Evolutionary conservation across 495 filamentous ascomycete genomes (phyloP), one percentile per base, ranked within the genome.

Genomic region (Lophium mytilinum): DNA sequence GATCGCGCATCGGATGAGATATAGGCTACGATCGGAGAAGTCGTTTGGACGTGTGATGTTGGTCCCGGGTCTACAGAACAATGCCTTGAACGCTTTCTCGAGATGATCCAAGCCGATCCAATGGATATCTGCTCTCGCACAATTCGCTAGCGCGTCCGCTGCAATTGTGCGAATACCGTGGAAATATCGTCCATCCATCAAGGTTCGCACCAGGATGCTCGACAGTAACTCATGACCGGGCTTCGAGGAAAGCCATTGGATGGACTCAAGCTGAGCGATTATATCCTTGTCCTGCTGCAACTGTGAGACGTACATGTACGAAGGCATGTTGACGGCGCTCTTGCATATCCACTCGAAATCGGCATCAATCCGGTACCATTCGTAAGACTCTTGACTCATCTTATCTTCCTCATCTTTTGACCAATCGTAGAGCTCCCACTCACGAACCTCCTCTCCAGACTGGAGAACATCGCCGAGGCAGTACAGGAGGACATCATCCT

Each of bases 261-360:
- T 72, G 3, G 83, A 82, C 76, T 98, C 93, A 56, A 94, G 80
- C 59, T 99, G 93, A 10, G 93, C 93, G 47, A 95, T 86, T 46
- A 99, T 89, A 73, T 99, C 93, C 57, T 91, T 79, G 73, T 99
- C 93, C 66, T 99, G 94, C 65, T 99, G 93, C 42, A 99, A 75
- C 67, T 99, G 93, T 0, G 93, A 96, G 52, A 95, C 78, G 66
- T 89, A 96, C 93, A 99, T 99, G 74, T 96, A 97, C 1, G 85
- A 79, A 8, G 88, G 89, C 83, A 66, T 62, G 47, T 95, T 82
- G 48, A 91, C 77, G 40, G 82, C 81, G 50, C 88, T 77, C 50
- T 85, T 85, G 72, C 88, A 91, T 39, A 96, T 83, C 93, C 93
- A 99, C 66, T 99, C 93, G 63, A 96, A 96, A 70, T 99, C 93